phyloP scores from a whole-genome alignment of 352 stramenopile genomes.

The Pythium aquatile region DNA sequence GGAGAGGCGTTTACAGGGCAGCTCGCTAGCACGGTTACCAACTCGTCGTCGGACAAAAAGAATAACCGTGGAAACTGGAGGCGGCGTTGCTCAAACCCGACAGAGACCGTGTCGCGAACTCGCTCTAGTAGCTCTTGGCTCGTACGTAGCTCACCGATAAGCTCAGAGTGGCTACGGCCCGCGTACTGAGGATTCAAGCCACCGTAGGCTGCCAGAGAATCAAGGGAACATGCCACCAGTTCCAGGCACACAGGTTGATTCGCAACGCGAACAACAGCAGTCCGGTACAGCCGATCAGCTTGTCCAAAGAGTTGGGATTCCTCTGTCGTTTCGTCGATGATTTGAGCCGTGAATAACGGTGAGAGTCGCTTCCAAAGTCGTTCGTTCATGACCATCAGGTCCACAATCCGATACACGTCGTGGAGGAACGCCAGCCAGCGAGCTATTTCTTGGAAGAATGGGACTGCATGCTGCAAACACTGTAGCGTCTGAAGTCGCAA shows the following conservation, averaged over 20 bases:
- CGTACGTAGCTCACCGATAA: slow-evolving; percentile 37
- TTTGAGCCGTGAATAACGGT: slow-evolving; percentile 48
- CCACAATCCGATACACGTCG: slow-evolving; percentile 36
- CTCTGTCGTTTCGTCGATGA: slow-evolving; percentile 45
- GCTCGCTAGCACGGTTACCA: slow-evolving; percentile 46
- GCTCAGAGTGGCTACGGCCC: not conserved
- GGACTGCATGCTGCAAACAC: slow-evolving; percentile 39
- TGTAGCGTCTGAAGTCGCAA: slow-evolving; percentile 49
- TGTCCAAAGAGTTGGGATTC: slow-evolving; percentile 41
- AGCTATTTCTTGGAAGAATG: slow-evolving; percentile 45
- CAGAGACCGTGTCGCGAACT: slow-evolving; percentile 37
- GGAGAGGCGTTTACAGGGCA: slow-evolving; percentile 4
- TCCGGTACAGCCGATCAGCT: slow-evolving; percentile 44
- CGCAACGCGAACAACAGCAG: slow-evolving; percentile 27
- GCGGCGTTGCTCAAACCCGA: slow-evolving; percentile 53
- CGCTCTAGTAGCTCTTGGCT: slow-evolving; percentile 49
- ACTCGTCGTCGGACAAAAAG: slow-evolving; percentile 59
- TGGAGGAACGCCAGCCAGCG: slow-evolving; percentile 51
- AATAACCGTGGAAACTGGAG: slow-evolving; percentile 64
- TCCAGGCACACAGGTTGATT: slow-evolving; percentile 36
- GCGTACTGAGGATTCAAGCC: not conserved
- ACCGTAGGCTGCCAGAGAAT: not conserved
- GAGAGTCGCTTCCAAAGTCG: slow-evolving; percentile 47
- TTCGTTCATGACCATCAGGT: slow-evolving; percentile 42
- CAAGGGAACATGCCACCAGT: slow-evolving; percentile 23